These are phyloP conservation scores for Malus sieversii DNA, from an alignment of 306 rosid species.

Conservation along the genomic window DNA sequence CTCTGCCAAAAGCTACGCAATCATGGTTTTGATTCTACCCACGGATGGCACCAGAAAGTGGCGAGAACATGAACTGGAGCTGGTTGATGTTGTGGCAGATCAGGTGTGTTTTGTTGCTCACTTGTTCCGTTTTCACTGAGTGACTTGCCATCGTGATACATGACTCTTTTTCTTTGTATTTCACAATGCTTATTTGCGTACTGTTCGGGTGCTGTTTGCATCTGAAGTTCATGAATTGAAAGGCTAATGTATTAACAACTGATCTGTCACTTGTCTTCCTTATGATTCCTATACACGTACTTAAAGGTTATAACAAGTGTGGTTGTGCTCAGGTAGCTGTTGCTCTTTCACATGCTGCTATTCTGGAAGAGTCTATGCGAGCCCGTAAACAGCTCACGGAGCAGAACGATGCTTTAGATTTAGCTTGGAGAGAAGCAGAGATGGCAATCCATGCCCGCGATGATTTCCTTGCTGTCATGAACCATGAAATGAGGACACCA, in stretches of 20 bases:
- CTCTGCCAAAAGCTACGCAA: slow-evolving; percentile 68
- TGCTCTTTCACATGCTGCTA: slow-evolving; percentile 96
- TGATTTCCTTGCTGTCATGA: slow-evolving; percentile 91
- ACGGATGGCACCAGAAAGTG: slow-evolving; percentile 70
- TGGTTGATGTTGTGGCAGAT: slow-evolving; percentile 88
- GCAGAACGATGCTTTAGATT: slow-evolving; percentile 73
- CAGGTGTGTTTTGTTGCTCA: slow-evolving; percentile 49
- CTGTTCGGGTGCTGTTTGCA: background rate
- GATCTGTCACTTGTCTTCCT: background rate
- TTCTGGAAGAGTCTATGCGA: slow-evolving; percentile 87
- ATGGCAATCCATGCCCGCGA: slow-evolving; percentile 82
- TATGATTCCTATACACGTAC: background rate
- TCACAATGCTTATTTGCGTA: background rate
- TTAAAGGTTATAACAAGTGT: background rate
- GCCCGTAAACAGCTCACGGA: slow-evolving; percentile 88
- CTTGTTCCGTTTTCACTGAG: background rate
- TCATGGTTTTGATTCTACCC: slow-evolving; percentile 92
- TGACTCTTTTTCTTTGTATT: background rate
- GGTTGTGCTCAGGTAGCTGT: slow-evolving; percentile 64
- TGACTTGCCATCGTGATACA: background rate
- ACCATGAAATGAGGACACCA: slow-evolving; percentile 96
- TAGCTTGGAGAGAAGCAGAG: slow-evolving; percentile 88
- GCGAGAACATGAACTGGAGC: slow-evolving; percentile 90
- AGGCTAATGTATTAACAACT: background rate
- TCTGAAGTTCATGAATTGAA: background rate